Base-by-base conservation (phyloP, 202 grass and related monocot genomes). In the Carex sylvatica region DNA sequence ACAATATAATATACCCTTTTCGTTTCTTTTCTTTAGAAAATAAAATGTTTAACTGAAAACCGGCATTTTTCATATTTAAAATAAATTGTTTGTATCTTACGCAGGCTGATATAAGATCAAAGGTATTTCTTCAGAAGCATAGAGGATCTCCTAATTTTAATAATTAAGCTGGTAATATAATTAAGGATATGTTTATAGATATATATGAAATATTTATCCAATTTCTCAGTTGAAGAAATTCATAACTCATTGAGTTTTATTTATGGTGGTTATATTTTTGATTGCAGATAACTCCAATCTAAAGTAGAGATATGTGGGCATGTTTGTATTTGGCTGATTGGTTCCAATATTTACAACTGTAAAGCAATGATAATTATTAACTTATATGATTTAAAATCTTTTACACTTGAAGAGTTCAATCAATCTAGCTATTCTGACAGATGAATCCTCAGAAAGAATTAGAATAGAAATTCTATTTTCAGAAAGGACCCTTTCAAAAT, bases 21-120 rank as follows among this genome's bases (percentile, higher is more conserved):
- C 49, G 72, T 52, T 73, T 8, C 49, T 78, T 52, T 73, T 1
- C 70, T 40, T 40, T 40, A 40, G 36, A 67, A 40, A 70, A 54
- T 36, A 42, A 67, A 52, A 6, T 24, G 60, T 62, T 7, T 9
- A 24, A 62, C 20, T 62, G 19, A 61, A 9, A 62, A 40, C 33
- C 7, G 1, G 6, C 33, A 69, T 19, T 69, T 62, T 68, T 40
- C 65, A 40, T 38, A 38, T 67, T 16, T 20, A 13, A 44, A 22
- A 9, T 53, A 75, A 55, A 55, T 75, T 53, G 22, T n/a, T 53
- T 55, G 7, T 31, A 76, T 79, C 19, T 28, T 67, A 9, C 1
- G 7, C 75, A 98, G 95, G 92, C 92, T 86, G 95, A 98, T 86
- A 91, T 95, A 91, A 93, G 87, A 90, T 98, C 95, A 2, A 98